Evolutionary conservation across 2,329 filamentous ascomycete species (phyloP), one percentile per base, ranked within the genome.

Genomic region (Plectosphaerella cucumerina): DNA sequence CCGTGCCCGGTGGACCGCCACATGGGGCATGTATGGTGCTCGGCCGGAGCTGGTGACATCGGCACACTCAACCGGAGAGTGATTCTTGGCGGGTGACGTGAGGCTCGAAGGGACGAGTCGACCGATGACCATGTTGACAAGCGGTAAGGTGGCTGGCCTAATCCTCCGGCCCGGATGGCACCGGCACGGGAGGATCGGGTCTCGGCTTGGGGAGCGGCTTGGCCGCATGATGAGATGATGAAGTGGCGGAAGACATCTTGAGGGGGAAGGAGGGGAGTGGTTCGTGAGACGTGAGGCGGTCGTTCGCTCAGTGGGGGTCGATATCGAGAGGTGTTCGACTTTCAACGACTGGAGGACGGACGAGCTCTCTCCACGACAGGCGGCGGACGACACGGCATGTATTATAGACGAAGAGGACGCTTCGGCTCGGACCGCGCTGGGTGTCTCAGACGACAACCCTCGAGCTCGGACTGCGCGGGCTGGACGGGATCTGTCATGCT

Each of bases 101-200:
- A 31, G 26, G 26, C 26, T 31, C 26, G 26, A 31, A 11, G 26
- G 12, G 26, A 31, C 12, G 26, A 8, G 26, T 8, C 26, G 26
- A 31, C 26, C 8, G 26, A 31, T 10, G 26, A 31, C 26, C 26
- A 31, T 11, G 26, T 8, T 15, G 35, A n/a, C 14, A 6, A n/a
- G 35, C 8, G 8, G 4, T 14, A 39, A 39, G 35, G 17, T 5
- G 12, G 35, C 12, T 39, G 14, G 14, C 35, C 35, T 15, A 31
- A n/a, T 59, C 57, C 48, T 62, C 55, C 12, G 62, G 62, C 18
- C 44, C 50, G 8, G 59, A 55, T 41, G 63, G 64, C 20, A 60
- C 57, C 33, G 65, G 65, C 5, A 59, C 60, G 14, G 63, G 61
- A 44, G 65, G 63, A 31, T 65, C 60, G 17, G 65, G 64, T 21